These are phyloP conservation scores for Prinsepia uniflora DNA, from an alignment of 306 rosid species.

Conservation along the genomic window DNA sequence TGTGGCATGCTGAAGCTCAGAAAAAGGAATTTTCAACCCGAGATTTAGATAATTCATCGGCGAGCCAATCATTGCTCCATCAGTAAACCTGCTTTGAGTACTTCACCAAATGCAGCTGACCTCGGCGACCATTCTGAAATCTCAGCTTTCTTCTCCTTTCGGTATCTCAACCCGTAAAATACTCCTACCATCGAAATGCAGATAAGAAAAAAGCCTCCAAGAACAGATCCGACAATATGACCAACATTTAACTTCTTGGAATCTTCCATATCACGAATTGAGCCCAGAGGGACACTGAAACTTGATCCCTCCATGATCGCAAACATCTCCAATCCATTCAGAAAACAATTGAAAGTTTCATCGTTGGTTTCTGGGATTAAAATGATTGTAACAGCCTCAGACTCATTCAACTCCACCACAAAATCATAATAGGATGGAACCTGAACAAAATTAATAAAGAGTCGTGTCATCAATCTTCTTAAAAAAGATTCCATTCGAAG, in stretches of 20 bases:
- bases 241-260: neutral
- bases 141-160: conserved; percentile 24
- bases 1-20: conserved; percentile 37
- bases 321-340: conserved; percentile 51
- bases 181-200: conserved; percentile 19
- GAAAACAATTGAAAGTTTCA: neutral
- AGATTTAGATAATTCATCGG: conserved; percentile 32
- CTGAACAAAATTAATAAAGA: fast-evolving
- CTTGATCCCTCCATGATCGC: conserved; percentile 16
- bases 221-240: conserved; percentile 23
- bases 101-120: conserved; percentile 30
- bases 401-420: conserved; percentile 23
- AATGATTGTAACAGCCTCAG: conserved; percentile 25
- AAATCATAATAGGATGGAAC: conserved; percentile 24
- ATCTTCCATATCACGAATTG: neutral
- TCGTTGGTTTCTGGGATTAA: neutral
- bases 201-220: conserved; percentile 31
- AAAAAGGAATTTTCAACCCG: conserved; percentile 35
- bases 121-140: conserved; percentile 33
- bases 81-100: conserved; percentile 29
- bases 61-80: conserved; percentile 20
- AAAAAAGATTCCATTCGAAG: conserved; percentile 6
- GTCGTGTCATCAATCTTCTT: neutral
- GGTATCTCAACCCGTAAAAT: conserved; percentile 16
- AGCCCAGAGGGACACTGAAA: neutral